Conservation (phyloP, 139 green algal genomes). For the Pleodorina starrii region DNA sequence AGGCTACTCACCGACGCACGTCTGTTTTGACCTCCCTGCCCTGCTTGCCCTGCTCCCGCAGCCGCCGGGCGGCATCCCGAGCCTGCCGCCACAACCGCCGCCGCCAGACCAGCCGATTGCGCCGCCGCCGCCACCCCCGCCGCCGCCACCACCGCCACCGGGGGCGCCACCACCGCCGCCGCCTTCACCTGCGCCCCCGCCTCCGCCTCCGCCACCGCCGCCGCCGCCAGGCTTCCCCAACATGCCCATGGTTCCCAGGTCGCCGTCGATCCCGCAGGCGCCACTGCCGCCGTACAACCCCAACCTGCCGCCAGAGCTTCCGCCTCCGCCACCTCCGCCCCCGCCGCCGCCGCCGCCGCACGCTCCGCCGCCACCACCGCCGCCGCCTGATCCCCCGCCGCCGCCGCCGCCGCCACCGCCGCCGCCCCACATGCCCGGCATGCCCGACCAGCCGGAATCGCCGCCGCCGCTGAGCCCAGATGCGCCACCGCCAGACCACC, state of each 20-base stretch:
- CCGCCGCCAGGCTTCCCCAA: neutral
- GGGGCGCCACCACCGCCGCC: neutral
- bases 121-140: neutral
- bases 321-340: neutral
- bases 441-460: neutral
- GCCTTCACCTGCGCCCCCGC: neutral
- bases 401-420: neutral
- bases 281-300: slow-evolving; percentile 14
- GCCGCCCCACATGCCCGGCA: neutral
- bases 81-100: neutral
- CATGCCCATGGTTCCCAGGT: neutral
- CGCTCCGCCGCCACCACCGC: neutral
- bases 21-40: no score
- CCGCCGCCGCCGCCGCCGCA: neutral
- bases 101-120: neutral
- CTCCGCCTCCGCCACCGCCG: slow-evolving; percentile 1
- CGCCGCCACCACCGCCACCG: neutral
- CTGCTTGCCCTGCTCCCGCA: no score
- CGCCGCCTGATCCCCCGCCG: neutral
- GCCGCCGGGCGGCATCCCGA: neutral
- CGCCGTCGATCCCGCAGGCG: neutral
- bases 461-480: neutral
- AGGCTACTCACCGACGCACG: no score
- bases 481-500: neutral
- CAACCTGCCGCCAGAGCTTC: neutral